phyloP scores from a whole-genome alignment of 78 protist genomes.

The Trichosphaerium sp. region DNA sequence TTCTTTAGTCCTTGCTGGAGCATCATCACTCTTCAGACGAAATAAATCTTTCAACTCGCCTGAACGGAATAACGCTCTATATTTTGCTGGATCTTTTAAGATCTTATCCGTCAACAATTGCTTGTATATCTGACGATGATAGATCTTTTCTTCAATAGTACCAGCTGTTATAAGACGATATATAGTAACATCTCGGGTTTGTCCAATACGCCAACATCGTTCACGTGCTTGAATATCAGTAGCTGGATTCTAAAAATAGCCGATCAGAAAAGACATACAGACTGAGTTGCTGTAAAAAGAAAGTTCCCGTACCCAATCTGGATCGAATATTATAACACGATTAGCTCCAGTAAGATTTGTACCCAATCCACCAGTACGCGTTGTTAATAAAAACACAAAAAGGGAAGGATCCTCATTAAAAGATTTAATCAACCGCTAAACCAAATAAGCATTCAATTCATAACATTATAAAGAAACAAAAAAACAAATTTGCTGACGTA shows the following conservation, averaged over 20 bases:
- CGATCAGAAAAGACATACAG: neutral
- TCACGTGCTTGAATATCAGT: conserved; percentile 88
- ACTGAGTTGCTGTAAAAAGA: neutral
- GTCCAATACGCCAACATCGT: conserved; percentile 94
- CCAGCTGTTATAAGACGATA: conserved; percentile 69
- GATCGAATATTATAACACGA: conserved; percentile 87
- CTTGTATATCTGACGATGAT: conserved; percentile 93
- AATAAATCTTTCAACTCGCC: too few species aligned
- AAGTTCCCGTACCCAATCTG: conserved; percentile 78
- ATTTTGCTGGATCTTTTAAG: conserved; percentile 72
- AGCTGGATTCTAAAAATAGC: conserved; percentile 36
- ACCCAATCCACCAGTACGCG: conserved; percentile 86
- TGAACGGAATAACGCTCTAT: too few species aligned
- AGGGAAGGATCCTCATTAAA: conserved; percentile 23
- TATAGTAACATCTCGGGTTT: conserved; percentile 66
- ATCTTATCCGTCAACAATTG: conserved; percentile 73
- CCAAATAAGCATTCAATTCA: neutral
- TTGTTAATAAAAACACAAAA: conserved; percentile 84
- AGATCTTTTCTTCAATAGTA: conserved; percentile 93
- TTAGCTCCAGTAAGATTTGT: conserved; percentile 91
- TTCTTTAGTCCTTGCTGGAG: too few species aligned
- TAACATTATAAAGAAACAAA: too few species aligned
- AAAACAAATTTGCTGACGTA: neutral
- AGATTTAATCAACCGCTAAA: conserved; percentile 4
- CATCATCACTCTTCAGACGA: too few species aligned